Base-by-base conservation (phyloP, 495 filamentous ascomycete genomes). In the Penicillium dipodomyicola region DNA sequence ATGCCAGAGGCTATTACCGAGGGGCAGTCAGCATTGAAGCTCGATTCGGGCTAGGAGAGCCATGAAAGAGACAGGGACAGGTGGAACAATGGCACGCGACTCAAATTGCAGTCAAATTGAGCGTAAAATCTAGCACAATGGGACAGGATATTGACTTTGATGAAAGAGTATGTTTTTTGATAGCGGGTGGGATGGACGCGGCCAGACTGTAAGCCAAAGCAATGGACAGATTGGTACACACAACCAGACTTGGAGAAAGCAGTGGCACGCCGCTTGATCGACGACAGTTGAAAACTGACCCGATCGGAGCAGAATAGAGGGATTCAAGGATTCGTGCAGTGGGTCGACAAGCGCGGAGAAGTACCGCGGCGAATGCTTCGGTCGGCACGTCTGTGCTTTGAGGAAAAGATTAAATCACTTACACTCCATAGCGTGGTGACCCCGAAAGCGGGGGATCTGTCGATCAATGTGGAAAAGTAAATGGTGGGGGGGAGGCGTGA, bases 391-490 rank as follows among this genome's bases (percentile, higher is more conserved):
- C 62, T 64, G 53, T 35, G 54, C 53, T 55, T 44, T 44, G 58
- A 63, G 27, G 54, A 58, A 54, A 69, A 69, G 58, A 71, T 35
- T 39, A 68, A 71, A 67, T 62, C 33, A 77, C 76, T 76, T 69
- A 79, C 76, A 73, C 62, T 77, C 72, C 72, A 76, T 76, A 77
- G 75, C 76, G 74, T 71, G 76, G 76, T 77, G 76, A 79, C 76
- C 76, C 76, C 76, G 60, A 65, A 61, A 66, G 46, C 69, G 72
- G 69, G 60, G 59, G 56, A 47, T 37, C 61, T 63, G 48, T 46
- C 48, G 60, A 67, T 67, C 60, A 71, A 65, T 65, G 59, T 68
- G 57, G 46, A 42, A 63, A 58, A 60, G 49, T 61, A 57, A 69
- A 67, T 72, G 67, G 58, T 60, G 63, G 68, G 60, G 63, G 67